Evolutionary conservation across 78 protist species (phyloP), one percentile per base, ranked within the genome.

Genomic region (Paulinella micropora): DNA sequence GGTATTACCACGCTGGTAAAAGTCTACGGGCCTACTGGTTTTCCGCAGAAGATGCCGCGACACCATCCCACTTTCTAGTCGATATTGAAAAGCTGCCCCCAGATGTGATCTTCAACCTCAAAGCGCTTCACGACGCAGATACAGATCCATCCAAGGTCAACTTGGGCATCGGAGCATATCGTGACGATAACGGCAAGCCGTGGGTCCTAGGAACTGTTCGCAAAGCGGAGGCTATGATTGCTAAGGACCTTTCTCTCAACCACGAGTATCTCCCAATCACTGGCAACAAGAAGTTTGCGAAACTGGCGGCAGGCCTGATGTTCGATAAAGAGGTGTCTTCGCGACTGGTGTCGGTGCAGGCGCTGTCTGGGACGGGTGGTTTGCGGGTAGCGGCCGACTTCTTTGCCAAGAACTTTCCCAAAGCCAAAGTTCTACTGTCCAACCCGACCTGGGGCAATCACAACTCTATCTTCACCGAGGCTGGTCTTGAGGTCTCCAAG

Each of bases 321-420:
- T 93, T 93, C 89, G 97, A 96, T 3, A 87, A 87, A 9, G 86
- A 92, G 26, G 36, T 64, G 69, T 88, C 83, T 34, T 83, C 93
- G 4, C 88, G 40, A 32, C 89, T 32, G 95, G 90, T 32, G 81
- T 95, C 31, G 77, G n/a, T 88, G 31, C 99, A 98, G 89, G 37
- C 97, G 0, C 86, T 98, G 41, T 94, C 97, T 0, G 99, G 99
- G 82, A 97, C 98, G 26, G 99, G 99, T 67, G 95, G 97, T 0
- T 90, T 97, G 28, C 92, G 97, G 39, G 31, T 67, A 28, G 26
- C 28, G 28, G 26, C 36, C 28, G 77, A 67, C 26, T 67, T 67
- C 28, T 28, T 67, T 67, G 28, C 26, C 26, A 28, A 29, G 77
- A 67, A 67, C 28, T 67, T 67, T 28, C 77, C 77, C 28, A 28